Evolutionary conservation across 2,329 filamentous ascomycete genomes (phyloP), one percentile per base, ranked within the genome.

Genomic region (Botrytis medusae): DNA sequence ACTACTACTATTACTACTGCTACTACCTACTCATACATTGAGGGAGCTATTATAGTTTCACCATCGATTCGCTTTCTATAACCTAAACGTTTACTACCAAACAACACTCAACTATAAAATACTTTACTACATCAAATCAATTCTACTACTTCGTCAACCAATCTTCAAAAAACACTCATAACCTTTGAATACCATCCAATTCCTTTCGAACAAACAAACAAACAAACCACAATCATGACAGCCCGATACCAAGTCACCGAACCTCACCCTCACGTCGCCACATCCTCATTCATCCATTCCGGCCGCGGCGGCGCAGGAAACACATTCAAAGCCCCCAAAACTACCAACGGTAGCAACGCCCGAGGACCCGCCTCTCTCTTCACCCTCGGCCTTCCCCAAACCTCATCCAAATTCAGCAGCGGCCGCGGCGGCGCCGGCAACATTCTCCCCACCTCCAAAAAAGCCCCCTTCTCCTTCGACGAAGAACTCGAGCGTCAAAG

Each of bases 371-470:
- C 79, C n/a, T 80, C 78, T 12, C 76, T 77, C 75, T 78, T 80
- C 70, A 73, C 75, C 42, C 42, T 70, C 63, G 77, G 75, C 14
- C 74, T 79, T 20, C 79, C 79, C n/a, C 65, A 76, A 64, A 74
- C 75, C 67, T 77, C 71, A 65, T 72, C 73, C 60, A 77, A 76
- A 71, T 81, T 80, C 75, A 76, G 71, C 74, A 74, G 75, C 29
- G 80, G 80, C 20, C 77, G 79, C 29, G 79, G 80, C 7, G 80
- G 80, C 40, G 80, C 79, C 25, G 80, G 80, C n/a, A 81, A 81
- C 74, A 79, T 81, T 61, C 78, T 77, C 71, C 64, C 73, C 22
- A 74, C 51, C 16, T 74, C 74, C 16, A 79, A 81, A 70, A 77
- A 76, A 34, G 74, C 79, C 20, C 76, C 78, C 25, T 81, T 81